Conservation (phyloP, 257 asterid genomes). For the Solanum pinnatisectum region DNA sequence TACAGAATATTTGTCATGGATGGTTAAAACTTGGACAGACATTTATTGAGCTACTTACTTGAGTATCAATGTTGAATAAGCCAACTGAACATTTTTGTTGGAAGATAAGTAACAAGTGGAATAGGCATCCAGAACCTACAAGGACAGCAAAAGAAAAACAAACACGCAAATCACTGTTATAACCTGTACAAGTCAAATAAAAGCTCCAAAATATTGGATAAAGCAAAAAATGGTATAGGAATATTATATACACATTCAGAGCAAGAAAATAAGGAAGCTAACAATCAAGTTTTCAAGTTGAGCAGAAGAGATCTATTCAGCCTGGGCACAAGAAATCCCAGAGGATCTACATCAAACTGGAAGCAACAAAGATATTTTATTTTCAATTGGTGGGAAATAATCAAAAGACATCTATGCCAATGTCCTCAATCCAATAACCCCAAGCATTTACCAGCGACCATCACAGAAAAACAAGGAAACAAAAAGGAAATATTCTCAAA, state of each 20-base stretch:
- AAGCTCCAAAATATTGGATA: neutral
- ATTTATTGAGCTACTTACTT: conserved; percentile 50
- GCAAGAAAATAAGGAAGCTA: neutral
- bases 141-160: conserved; percentile 9
- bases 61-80: conserved; percentile 86
- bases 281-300: neutral
- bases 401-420: neutral
- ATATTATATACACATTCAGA: neutral
- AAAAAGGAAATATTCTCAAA: neutral
- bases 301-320: neutral
- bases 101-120: conserved; percentile 67
- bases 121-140: conserved; percentile 88
- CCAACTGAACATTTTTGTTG: conserved; percentile 79
- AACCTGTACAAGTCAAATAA: neutral
- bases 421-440: neutral
- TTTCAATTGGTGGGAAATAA: neutral
- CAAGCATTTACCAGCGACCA: neutral
- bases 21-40: neutral
- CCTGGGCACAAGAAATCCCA: neutral
- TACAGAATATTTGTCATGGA: neutral
- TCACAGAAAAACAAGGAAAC: neutral
- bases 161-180: neutral
- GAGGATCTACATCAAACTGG: neutral
- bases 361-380: neutral
- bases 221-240: neutral